Evolutionary conservation across 2,329 filamentous ascomycete species (phyloP), one percentile per base, ranked within the genome.

Genomic region (Neonectria neomacrospora): DNA sequence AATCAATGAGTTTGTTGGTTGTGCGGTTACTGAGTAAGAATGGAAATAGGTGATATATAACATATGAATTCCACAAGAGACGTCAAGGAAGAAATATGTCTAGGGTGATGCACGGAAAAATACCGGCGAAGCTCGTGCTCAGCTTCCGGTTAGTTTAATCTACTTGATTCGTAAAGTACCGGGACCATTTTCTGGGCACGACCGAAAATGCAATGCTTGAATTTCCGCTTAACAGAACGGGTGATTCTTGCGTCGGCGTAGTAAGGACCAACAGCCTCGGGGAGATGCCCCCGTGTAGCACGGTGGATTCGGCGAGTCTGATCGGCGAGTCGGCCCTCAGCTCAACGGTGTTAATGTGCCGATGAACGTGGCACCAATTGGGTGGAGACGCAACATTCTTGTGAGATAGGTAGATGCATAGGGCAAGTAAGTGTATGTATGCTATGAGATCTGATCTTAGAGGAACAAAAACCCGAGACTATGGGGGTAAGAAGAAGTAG

Each of bases 41-140:
- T 22, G 10, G 18, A 44, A 12, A 22, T 22, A 22, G 41, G 20
- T 22, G 41, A 44, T 22, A 44, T 10, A 44, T 12, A n/a, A n/a
- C 22, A 44, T 44, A 22, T 44, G 11, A 22, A 44, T 42, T 20
- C n/a, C 18, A 22, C 18, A 44, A 44, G 41, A 22, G 22, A 14
- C 10, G 41, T 44, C 20, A 42, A 42, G 39, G 41, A 23, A 44
- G 41, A 44, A 44, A 44, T 22, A 44, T 44, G 41, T 44, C 41
- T 44, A 44, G 18, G 41, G 41, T 22, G 41, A 44, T 22, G 41
- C 41, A 14, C 18, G 9, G 41, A 44, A 22, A 44, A 12, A 12
- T 22, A 44, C 41, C 41, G 10, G 41, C 10, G 41, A 44, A 14
- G 41, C 18, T 22, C 18, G 41, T 44, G 18, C 18, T 18, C 2